phyloP scores from a whole-genome alignment of 2,329 filamentous ascomycete species.

The Alternaria triticina region DNA sequence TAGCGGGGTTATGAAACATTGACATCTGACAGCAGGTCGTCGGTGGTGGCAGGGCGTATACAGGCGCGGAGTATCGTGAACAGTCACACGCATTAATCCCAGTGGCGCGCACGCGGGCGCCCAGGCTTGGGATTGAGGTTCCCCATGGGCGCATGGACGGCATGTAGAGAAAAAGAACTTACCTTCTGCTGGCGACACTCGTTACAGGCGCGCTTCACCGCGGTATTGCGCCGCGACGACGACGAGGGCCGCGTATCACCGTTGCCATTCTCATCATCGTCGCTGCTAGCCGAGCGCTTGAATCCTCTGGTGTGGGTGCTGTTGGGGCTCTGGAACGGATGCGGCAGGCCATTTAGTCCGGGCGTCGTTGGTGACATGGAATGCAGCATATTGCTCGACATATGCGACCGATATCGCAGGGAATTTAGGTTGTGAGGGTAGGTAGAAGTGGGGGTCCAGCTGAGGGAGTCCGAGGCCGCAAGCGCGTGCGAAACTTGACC shows the following conservation, averaged over 20 bases:
- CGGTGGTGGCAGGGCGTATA: background rate
- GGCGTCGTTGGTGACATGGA: constrained; percentile 45
- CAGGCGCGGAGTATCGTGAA: background rate
- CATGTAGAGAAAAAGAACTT: constrained; percentile 23
- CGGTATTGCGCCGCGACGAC: constrained; percentile 41
- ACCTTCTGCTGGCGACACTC: constrained; percentile 88
- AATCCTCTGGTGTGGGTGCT: constrained; percentile 40
- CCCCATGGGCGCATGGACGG: background rate
- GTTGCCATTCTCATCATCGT: constrained; percentile 46
- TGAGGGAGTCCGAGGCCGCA: constrained; percentile 14
- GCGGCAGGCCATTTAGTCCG: constrained; percentile 29
- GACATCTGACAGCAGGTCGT: background rate
- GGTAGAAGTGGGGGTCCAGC: constrained; percentile 17
- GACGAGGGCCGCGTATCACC: constrained; percentile 28
- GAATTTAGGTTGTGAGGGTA: constrained; percentile 14
- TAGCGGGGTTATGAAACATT: constrained; percentile 14
- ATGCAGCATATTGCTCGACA: constrained; percentile 16
- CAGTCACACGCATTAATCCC: background rate
- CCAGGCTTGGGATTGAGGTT: background rate
- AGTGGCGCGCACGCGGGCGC: background rate
- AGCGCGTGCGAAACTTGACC: constrained; percentile 7
- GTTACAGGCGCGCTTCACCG: constrained; percentile 77
- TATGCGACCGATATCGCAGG: constrained; percentile 26
- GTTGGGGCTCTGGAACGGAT: constrained; percentile 40
- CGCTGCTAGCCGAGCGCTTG: constrained; percentile 47